phyloP scores from a whole-genome alignment of 805 yeast species.

The Kuraishia ogatae region DNA sequence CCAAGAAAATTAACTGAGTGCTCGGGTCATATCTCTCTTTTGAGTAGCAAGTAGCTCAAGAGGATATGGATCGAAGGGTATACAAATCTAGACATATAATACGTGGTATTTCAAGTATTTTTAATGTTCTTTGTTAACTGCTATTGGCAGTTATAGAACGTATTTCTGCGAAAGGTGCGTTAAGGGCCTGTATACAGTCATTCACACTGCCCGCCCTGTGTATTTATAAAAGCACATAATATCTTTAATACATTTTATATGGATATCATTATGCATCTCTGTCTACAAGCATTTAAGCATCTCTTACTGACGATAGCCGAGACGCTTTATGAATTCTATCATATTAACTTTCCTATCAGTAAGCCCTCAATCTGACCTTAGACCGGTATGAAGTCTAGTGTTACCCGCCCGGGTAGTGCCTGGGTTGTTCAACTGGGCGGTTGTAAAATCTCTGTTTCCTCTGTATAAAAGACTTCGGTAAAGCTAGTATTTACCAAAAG shows the following conservation, averaged over 20 bases:
- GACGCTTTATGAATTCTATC: too few species aligned
- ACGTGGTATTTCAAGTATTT: background rate
- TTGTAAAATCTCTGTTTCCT: background rate
- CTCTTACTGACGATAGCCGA: too few species aligned
- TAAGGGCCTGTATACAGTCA: background rate
- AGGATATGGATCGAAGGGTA: too few species aligned
- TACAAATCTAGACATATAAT: too few species aligned
- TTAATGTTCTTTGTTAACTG: background rate
- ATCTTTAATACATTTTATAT: background rate
- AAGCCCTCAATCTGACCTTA: too few species aligned
- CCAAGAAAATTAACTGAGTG: conserved; percentile 16
- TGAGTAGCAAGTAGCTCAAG: background rate
- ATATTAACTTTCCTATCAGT: too few species aligned
- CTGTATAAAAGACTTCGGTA: background rate
- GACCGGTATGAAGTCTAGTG: background rate
- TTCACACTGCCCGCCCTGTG: background rate
- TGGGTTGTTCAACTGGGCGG: background rate
- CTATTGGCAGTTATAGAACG: too few species aligned
- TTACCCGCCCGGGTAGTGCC: background rate
- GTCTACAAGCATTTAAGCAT: too few species aligned
- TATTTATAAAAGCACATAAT: background rate
- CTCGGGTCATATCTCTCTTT: background rate
- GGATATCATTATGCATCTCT: too few species aligned
- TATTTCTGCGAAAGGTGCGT: too few species aligned
- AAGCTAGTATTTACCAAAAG: background rate